phyloP scores from a whole-genome alignment of 2,329 filamentous ascomycete species.

The Tolypocladium ovalisporum region DNA sequence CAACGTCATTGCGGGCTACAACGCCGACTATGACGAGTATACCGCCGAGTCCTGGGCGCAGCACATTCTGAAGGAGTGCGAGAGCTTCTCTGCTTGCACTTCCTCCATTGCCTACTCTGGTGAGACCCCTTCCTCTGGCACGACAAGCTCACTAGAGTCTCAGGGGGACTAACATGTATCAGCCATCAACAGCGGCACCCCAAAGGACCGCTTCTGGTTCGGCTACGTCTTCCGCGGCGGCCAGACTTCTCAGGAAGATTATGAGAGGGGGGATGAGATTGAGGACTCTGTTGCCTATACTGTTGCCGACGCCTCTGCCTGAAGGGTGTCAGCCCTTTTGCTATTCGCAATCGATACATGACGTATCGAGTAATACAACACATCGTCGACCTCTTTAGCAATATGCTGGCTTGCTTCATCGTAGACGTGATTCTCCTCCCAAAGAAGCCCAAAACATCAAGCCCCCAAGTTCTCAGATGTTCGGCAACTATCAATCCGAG shows the following conservation, averaged over 20 bases:
- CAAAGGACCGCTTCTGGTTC: background rate
- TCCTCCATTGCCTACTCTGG: background rate
- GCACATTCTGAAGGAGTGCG: background rate
- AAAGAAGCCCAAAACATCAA: too few species aligned
- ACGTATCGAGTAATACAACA: too few species aligned
- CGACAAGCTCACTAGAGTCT: background rate
- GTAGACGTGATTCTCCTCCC: too few species aligned
- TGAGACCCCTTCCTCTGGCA: background rate
- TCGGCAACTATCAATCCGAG: background rate
- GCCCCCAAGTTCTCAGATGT: too few species aligned
- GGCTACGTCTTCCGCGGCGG: background rate
- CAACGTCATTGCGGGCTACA: background rate
- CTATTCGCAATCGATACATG: too few species aligned
- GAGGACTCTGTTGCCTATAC: background rate
- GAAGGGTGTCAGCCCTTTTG: background rate
- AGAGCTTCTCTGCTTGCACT: background rate
- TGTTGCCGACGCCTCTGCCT: background rate
- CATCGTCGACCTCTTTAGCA: too few species aligned
- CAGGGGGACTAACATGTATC: background rate
- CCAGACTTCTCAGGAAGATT: background rate
- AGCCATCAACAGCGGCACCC: background rate
- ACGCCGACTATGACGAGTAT: background rate
- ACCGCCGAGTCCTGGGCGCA: background rate
- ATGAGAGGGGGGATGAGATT: background rate
- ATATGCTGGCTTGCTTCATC: too few species aligned